These are phyloP conservation scores for Stephania cephalantha DNA, from an alignment of 164 flowering plant species.

Conservation along the genomic window DNA sequence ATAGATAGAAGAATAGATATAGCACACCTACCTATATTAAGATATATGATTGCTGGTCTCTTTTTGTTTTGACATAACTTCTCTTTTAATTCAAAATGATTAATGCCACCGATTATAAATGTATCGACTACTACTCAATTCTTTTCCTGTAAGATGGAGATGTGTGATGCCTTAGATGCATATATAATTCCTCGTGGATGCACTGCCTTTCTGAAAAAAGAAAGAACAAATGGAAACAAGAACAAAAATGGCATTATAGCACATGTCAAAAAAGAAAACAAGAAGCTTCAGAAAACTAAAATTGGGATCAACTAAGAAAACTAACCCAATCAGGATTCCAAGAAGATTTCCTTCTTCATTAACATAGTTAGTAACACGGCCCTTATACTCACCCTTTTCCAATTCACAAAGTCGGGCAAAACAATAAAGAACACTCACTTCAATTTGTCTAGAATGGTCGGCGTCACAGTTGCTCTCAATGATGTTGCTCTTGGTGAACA, in stretches of 20 bases:
- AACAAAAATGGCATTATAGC: neutral
- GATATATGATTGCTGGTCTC: constrained; percentile 84
- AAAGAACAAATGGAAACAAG: too few species aligned
- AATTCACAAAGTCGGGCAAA: constrained; percentile 97
- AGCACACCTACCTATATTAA: constrained; percentile 74
- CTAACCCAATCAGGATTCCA: constrained; percentile 94
- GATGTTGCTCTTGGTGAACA: constrained; percentile 7
- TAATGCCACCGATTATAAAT: constrained; percentile 74
- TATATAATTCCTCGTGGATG: constrained; percentile 83
- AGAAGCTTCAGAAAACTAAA: neutral
- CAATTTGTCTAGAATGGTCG: constrained; percentile 95
- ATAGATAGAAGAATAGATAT: constrained; percentile 4
- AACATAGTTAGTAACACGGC: constrained; percentile 97
- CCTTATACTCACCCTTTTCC: constrained; percentile 92
- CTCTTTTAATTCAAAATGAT: constrained; percentile 61
- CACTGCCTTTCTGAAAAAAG: constrained; percentile 76
- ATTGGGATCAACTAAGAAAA: constrained; percentile 5
- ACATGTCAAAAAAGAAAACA: too few species aligned
- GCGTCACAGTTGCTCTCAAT: constrained; percentile 92
- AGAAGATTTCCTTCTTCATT: constrained; percentile 93
- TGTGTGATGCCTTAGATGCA: constrained; percentile 81
- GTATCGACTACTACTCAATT: constrained; percentile 68
- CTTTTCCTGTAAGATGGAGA: constrained; percentile 93
- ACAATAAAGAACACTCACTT: constrained; percentile 98
- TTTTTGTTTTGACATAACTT: constrained; percentile 64